Conservation (phyloP, 2,329 filamentous ascomycete species). For the Scedosporium apiospermum region DNA sequence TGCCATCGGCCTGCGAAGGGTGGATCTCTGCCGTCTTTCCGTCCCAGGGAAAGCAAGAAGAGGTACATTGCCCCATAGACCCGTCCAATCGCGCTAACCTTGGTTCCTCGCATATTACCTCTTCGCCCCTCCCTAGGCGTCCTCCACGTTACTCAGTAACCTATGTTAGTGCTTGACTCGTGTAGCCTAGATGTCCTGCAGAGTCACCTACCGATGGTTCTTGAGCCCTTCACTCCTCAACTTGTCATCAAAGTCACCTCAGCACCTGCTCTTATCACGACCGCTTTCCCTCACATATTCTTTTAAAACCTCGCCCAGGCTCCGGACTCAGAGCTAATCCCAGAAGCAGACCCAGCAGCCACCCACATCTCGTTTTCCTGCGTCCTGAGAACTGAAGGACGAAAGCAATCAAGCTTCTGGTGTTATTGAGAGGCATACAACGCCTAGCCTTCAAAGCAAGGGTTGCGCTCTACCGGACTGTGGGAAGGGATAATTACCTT, state of each 20-base stretch:
- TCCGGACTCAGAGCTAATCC: neutral
- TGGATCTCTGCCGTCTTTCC: neutral
- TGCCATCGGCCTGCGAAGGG: neutral
- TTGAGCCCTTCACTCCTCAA: neutral
- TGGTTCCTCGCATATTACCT: neutral
- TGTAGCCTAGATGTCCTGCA: neutral
- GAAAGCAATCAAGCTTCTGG: neutral
- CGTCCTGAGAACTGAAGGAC: neutral
- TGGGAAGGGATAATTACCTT: neutral
- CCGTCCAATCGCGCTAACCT: neutral
- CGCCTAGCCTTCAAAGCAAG: neutral
- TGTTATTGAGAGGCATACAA: neutral
- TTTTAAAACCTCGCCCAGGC: neutral
- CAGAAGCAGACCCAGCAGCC: neutral
- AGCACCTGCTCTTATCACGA: neutral
- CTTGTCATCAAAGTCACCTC: neutral
- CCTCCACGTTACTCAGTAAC: neutral
- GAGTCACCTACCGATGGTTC: too few relatives aligned
- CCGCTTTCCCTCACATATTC: too few relatives aligned
- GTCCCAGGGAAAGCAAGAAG: conserved; percentile 4
- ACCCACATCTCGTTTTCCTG: neutral
- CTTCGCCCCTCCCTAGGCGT: neutral
- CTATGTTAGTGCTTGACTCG: neutral
- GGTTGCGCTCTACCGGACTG: neutral
- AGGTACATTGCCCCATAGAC: conserved; percentile 2